Conservation (phyloP, 163 green algal species). For the Chloromonas sp. region DNA sequence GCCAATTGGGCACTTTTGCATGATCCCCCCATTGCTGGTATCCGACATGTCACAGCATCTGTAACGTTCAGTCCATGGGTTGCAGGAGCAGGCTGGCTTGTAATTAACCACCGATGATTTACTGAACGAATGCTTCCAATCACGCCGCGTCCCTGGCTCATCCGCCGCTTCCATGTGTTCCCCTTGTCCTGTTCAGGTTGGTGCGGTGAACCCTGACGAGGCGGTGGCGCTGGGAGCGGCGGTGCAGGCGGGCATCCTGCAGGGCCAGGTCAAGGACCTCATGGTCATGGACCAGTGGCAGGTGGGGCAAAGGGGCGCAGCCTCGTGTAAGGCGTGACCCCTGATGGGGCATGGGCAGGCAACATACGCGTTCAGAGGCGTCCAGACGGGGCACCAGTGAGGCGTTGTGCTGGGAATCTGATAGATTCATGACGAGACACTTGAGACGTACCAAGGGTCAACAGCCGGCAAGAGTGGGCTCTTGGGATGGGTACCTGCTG, state of each 20-base stretch:
- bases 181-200: background rate
- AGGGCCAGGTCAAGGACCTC: conserved; percentile 71
- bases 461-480: too few species aligned
- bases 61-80: background rate
- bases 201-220: conserved; percentile 72
- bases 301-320: background rate
- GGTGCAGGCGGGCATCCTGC: conserved; percentile 73
- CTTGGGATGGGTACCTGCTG: too few species aligned
- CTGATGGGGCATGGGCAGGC: background rate
- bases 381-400: background rate
- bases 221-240: conserved; percentile 83
- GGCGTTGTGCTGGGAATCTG: background rate
- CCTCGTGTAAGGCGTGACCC: background rate
- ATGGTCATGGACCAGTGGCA: conserved; percentile 84
- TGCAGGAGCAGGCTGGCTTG: background rate
- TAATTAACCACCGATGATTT: background rate
- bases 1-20: too few species aligned
- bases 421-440: background rate
- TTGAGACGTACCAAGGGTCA: too few species aligned
- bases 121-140: background rate
- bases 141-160: background rate
- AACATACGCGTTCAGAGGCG: background rate
- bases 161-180: background rate
- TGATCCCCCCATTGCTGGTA: background rate
- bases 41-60: background rate